Percentiles rank a stretch among this genome's conserved stretches.
phyloP scores from a whole-genome alignment of 2,329 filamentous ascomycete species.

The Dothistroma pini region DNA sequence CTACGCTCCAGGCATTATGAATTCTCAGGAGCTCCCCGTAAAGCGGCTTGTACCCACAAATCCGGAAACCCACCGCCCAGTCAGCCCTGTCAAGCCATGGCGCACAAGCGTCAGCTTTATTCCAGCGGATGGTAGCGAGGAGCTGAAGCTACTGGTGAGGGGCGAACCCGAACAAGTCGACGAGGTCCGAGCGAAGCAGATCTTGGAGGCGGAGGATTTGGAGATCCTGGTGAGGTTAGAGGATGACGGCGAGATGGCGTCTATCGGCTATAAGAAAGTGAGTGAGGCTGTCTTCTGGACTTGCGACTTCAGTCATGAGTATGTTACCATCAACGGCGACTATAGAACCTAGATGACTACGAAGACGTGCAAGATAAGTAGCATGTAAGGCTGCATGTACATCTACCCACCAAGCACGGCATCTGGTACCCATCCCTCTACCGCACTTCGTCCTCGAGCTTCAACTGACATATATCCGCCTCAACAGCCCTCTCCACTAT shows the following conservation, averaged over 20 bases:
- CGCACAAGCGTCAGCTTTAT: slow-evolving; percentile 76
- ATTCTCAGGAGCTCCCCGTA: slow-evolving; percentile 22
- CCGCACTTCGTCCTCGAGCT: too few relatives aligned
- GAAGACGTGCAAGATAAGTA: too few relatives aligned
- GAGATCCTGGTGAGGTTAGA: slow-evolving; percentile 74
- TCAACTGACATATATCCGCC: too few relatives aligned
- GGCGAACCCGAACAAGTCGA: slow-evolving; percentile 78
- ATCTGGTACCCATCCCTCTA: too few relatives aligned
- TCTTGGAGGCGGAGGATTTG: slow-evolving; percentile 71
- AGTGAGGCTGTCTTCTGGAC: slow-evolving; percentile 72
- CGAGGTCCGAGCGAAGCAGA: slow-evolving; percentile 71
- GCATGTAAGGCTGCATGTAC: too few relatives aligned
- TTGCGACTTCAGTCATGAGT: slow-evolving; percentile 84
- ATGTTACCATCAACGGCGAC: slow-evolving; percentile 66
- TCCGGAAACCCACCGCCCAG: not conserved
- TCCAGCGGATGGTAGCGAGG: slow-evolving; percentile 69
- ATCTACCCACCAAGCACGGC: too few relatives aligned
- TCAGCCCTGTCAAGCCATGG: slow-evolving; percentile 59
- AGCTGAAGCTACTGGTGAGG: slow-evolving; percentile 71
- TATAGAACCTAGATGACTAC: slow-evolving; percentile 52
- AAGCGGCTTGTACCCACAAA: slow-evolving; percentile 1
- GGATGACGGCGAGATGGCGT: slow-evolving; percentile 38
- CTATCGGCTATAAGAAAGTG: not conserved
- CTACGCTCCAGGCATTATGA: slow-evolving; percentile 62
- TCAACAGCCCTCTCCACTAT: too few relatives aligned